Base-by-base conservation (phyloP, 2,329 filamentous ascomycete species). In the Colletotrichum sp. region DNA sequence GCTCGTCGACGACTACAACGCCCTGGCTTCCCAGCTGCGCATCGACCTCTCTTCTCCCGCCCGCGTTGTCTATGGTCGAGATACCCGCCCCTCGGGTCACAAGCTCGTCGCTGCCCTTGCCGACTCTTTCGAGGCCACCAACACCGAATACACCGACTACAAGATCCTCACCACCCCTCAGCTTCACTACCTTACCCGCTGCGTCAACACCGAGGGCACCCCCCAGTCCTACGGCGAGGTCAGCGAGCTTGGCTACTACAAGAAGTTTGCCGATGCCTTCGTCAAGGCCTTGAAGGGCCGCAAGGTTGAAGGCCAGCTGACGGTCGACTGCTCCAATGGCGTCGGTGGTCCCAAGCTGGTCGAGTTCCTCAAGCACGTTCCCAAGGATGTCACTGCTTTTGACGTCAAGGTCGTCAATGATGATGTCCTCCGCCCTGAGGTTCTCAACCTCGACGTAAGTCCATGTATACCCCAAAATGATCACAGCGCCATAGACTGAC, bases 131-230 rank as follows among this genome's bases (percentile, higher is more conserved):
- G 92, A 93, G 74, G 94, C 94, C 66, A 93, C 93, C 61, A 90
- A 90, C 70, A 91, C 93, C 69, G 91, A 95, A 74, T 93, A 91
- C 81, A 91, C 91, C 80, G 96, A 98, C 87, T 96, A 93, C 86
- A 97, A 96, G 84, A 93, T 96, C 82, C 88, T 98, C 80, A 98
- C 97, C 15, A 99, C 97, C 5, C 97, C 97, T n/a, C 97, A 98
- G 86, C 90, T 99, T 72, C 97, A 99, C 87, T 99, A 99, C 85
- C 89, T 98, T 76, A 96, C 96, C 36, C 94, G 97, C 77, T 98
- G 96, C 84, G 91, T 95, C 85, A 99, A 99, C 86, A 98, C 96
- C 1, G 90, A 97, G 79, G 94, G 94, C 75, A 97, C 95, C 3
- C 93, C 94, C 70, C 93, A 95, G 78, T 91, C 95, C 21, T 99